Base-by-base conservation (phyloP, 108 stramenopile genomes). In the Conticribra guillardii region DNA sequence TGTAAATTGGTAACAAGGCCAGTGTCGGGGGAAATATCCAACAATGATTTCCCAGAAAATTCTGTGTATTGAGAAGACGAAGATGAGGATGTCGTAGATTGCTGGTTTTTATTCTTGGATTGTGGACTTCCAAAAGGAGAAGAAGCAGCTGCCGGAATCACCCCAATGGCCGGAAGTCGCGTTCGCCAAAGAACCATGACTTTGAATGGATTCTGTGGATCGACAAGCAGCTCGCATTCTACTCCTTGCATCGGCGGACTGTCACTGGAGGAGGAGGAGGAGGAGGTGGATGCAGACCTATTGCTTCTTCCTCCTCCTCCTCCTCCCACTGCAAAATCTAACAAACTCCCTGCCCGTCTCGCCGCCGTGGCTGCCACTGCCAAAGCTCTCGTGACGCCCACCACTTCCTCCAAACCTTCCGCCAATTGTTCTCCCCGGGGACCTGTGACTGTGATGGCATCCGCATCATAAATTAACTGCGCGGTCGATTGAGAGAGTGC, bases 321-420 rank as follows among this genome's bases (percentile, higher is more conserved):
- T 28, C 67, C 54, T 16, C 54, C 50, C 17, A 69, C 61, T 24
- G 69, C 68, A 48, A 77, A 49, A 60, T 77, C 76, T 19, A 77
- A 51, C 23, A 77, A 53, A 59, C 55, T 70, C 3, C 69, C 76
- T 1, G 76, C 76, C 46, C 57, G 62, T 31, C 69, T 61, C 8
- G 76, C 68, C 8, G 76, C 68, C 49, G 49, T 58, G 2, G 76
- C 30, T 16, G 60, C 68, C 23, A 69, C 27, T 11, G 67, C 68
- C 41, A 77, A 56, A 9, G 76, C 76, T 64, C 69, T 69, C 4
- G 24, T 70, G 3, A 77, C 34, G n/a, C 56, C 56, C 27, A 77
- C 37, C 5, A 77, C 68, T 68, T 77, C 76, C 33, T 77, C 76
- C 9, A 77, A 52, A 22, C 76, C 76, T 24, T 56, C 68, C 44